A percentile compares a stretch with the other conserved stretches of the same genome.
Evolutionary conservation across 192 early-diverging fungal genomes (phyloP).

Genomic region (Polychytrium aggregatum): DNA sequence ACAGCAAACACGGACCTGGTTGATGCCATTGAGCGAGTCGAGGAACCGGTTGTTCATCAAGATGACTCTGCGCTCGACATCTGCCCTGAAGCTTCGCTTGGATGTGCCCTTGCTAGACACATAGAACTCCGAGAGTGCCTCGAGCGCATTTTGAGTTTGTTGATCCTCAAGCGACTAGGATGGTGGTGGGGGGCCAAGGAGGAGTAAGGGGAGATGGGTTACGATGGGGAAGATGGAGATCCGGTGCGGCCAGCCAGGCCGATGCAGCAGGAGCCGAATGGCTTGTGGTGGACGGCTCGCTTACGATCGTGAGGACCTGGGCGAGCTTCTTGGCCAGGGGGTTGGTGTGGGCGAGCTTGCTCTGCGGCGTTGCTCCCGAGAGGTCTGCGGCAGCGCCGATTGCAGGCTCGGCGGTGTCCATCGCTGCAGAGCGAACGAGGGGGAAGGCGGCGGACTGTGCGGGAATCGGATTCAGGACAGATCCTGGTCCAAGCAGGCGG

Average conservation of each 20-base stretch:
- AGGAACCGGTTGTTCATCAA: slow-evolving; percentile 42
- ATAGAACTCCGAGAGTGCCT: slow-evolving; percentile 52
- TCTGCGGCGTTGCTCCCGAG: slow-evolving; percentile 12
- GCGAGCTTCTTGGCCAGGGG: slow-evolving; percentile 30
- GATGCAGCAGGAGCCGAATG: too few relatives aligned
- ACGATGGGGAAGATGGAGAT: not conserved
- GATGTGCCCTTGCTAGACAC: slow-evolving; percentile 30
- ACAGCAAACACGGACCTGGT: slow-evolving; percentile 13
- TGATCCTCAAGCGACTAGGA: slow-evolving; percentile 44
- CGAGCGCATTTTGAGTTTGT: slow-evolving; percentile 52
- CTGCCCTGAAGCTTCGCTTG: slow-evolving; percentile 43
- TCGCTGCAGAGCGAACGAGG: too few relatives aligned
- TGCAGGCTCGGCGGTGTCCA: slow-evolving; percentile 3
- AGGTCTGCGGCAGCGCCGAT: too few relatives aligned
- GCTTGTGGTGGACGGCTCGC: too few relatives aligned
- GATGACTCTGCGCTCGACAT: slow-evolving; percentile 46
- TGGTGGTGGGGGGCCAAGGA: not conserved
- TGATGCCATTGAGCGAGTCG: slow-evolving; percentile 40
- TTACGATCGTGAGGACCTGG: slow-evolving; percentile 26
- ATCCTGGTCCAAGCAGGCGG: too few relatives aligned
- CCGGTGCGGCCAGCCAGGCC: not conserved
- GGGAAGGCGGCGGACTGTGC: too few relatives aligned
- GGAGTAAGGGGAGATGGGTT: not conserved
- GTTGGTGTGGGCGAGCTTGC: slow-evolving; percentile 22
- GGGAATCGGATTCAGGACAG: too few relatives aligned